phyloP scores from a whole-genome alignment of 805 yeast genomes.

The Yarrowia hollandica region DNA sequence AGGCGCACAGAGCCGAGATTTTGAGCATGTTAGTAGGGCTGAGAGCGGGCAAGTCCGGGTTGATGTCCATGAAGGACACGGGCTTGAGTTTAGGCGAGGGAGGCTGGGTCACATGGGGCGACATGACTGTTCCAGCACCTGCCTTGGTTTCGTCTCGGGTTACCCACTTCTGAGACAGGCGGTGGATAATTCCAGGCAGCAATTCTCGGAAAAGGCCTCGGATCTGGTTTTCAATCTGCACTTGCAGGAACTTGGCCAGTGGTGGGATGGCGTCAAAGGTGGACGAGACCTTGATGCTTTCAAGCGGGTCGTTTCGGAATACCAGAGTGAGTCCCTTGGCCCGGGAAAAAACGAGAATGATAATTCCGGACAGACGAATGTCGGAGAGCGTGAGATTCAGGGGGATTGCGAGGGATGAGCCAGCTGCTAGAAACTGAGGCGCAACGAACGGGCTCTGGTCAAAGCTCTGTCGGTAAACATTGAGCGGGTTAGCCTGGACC shows the following conservation, averaged over 20 bases:
- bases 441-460: slow-evolving; percentile 52
- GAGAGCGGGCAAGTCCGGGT: slow-evolving; percentile 60
- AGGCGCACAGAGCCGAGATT: slow-evolving; percentile 64
- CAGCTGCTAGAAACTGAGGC: slow-evolving; percentile 66
- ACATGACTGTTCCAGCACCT: slow-evolving; percentile 24
- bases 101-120: slow-evolving; percentile 24
- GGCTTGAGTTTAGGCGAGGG: slow-evolving; percentile 41
- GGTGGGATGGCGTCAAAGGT: slow-evolving; percentile 86
- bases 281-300: slow-evolving; percentile 75
- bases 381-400: slow-evolving; percentile 72
- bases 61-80: slow-evolving; percentile 52
- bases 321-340: slow-evolving; percentile 83
- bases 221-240: slow-evolving; percentile 78
- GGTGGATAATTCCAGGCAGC: slow-evolving; percentile 76
- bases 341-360: slow-evolving; percentile 78
- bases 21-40: slow-evolving; percentile 67
- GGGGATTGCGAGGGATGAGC: slow-evolving; percentile 73
- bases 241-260: slow-evolving; percentile 77
- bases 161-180: slow-evolving; percentile 68
- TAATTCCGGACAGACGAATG: slow-evolving; percentile 73
- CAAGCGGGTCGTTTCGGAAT: slow-evolving; percentile 85
- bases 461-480: slow-evolving; percentile 52
- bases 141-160: slow-evolving; percentile 40
- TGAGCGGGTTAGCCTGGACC: slow-evolving; percentile 81
- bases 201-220: slow-evolving; percentile 80